Percentiles rank a stretch among this genome's conserved stretches.
Evolutionary conservation across 805 yeast species (phyloP).

Genomic region (Myxozyma geophila): DNA sequence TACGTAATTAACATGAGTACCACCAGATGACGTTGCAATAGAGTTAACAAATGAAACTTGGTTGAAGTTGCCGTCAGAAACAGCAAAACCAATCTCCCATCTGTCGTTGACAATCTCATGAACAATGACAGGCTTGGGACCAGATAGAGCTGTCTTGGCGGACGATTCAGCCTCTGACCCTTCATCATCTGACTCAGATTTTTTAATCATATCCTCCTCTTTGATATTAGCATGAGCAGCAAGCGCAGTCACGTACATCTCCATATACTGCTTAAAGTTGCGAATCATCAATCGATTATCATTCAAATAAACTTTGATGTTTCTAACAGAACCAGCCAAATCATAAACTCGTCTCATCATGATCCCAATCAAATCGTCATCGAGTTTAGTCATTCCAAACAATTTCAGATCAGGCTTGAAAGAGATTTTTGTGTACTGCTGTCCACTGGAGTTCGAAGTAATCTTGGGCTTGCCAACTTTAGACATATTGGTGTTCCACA

Average conservation of each 20-base stretch:
- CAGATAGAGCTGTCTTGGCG: conserved; percentile 44
- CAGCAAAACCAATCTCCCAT: conserved; percentile 96
- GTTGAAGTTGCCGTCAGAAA: conserved; percentile 85
- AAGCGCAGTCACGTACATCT: conserved; percentile 81
- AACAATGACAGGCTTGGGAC: conserved; percentile 47
- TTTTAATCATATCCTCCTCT: conserved; percentile 50
- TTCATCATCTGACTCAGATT: conserved; percentile 40
- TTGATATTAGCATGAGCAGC: conserved; percentile 41
- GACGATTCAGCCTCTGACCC: conserved; percentile 48
- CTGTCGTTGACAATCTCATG: conserved; percentile 81
- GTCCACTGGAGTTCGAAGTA: conserved; percentile 55
- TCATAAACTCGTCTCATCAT: conserved; percentile 93
- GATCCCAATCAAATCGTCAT: conserved; percentile 80
- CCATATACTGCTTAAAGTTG: conserved; percentile 85
- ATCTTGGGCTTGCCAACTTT: conserved; percentile 76
- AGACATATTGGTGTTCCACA: conserved; percentile 88
- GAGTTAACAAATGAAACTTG: conserved; percentile 97
- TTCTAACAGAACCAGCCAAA: conserved; percentile 89
- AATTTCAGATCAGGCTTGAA: conserved; percentile 85
- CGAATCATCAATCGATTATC: conserved; percentile 70
- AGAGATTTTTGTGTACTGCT: conserved; percentile 83
- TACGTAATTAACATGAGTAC: conserved; percentile 88
- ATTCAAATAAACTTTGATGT: conserved; percentile 76
- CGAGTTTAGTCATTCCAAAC: conserved; percentile 83
- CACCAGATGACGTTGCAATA: conserved; percentile 96